Conservation (phyloP, 2,329 filamentous ascomycete species). For the Cercospora sp. region DNA sequence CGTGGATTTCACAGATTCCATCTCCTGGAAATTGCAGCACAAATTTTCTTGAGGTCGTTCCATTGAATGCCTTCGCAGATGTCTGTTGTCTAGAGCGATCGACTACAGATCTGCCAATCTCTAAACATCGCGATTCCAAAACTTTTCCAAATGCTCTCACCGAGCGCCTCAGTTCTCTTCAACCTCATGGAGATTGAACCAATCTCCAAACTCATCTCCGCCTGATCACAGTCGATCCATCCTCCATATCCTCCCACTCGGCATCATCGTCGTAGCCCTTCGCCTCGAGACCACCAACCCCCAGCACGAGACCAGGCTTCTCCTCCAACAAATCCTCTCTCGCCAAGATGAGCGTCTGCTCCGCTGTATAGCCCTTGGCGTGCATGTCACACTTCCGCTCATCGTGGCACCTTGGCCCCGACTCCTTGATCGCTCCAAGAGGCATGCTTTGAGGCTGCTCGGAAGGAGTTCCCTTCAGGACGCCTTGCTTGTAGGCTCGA, state of each 20-base stretch:
- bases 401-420: background rate
- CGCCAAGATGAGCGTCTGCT: background rate
- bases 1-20: background rate
- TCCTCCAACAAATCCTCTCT: background rate
- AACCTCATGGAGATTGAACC: background rate
- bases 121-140: background rate
- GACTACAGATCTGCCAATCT: background rate
- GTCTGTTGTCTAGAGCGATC: background rate
- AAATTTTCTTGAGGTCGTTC: background rate
- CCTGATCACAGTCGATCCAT: background rate
- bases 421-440: background rate
- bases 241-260: background rate
- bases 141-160: background rate
- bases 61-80: background rate
- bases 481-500: background rate
- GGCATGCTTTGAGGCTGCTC: background rate
- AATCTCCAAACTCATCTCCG: background rate
- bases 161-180: background rate
- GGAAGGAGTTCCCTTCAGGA: background rate
- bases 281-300: background rate
- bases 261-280: background rate
- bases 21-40: background rate
- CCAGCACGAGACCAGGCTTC: background rate
- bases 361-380: background rate
- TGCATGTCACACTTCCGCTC: background rate